Evolutionary conservation across 306 rosid species (phyloP).

Genomic region (Herpetospermum pedunculosum): DNA sequence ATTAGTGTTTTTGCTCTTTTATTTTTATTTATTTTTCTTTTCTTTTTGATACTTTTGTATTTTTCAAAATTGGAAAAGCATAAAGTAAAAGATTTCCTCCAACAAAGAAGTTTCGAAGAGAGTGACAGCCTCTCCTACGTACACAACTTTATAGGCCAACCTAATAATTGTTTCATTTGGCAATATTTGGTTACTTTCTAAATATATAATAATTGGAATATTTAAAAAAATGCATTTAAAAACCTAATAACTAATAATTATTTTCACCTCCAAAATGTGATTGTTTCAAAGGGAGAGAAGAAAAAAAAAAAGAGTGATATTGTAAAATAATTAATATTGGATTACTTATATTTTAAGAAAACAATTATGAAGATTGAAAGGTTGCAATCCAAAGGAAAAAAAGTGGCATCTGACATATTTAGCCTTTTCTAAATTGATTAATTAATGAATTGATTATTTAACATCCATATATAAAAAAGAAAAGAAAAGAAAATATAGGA

Average conservation of each 20-base stretch:
- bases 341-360: not conserved
- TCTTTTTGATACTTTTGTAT: not conserved
- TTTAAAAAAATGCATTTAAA: not conserved
- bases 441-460: no score
- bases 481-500: no score
- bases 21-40: not conserved
- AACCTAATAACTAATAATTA: not conserved
- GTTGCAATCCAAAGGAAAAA: no score
- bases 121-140: not conserved
- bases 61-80: not conserved
- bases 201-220: not conserved
- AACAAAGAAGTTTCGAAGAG: conserved; percentile 4
- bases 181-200: not conserved
- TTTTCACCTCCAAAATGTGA: not conserved
- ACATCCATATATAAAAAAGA: no score
- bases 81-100: not conserved
- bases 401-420: no score
- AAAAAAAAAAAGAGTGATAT: no score
- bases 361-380: no score
- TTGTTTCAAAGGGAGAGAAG: not conserved
- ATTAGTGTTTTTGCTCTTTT: not conserved
- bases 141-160: not conserved
- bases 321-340: not conserved
- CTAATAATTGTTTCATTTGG: not conserved
- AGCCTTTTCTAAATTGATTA: no score